These are phyloP conservation scores for Ophiostoma perfectum DNA, from an alignment of 2,329 filamentous ascomycete species.

Conservation along the genomic window DNA sequence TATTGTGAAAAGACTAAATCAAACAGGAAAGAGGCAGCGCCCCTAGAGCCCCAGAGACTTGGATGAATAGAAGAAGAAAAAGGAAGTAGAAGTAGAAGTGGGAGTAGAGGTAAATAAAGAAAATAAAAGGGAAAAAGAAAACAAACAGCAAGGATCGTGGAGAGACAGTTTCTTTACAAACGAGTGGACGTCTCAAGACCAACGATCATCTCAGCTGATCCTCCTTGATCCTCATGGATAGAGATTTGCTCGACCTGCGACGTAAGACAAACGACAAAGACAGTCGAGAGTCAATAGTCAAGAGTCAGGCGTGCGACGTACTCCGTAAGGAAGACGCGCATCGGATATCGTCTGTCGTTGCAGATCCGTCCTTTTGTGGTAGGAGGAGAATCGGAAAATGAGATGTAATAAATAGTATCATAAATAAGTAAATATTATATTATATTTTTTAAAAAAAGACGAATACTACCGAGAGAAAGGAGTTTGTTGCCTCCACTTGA, in stretches of 20 bases:
- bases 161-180: too few species aligned
- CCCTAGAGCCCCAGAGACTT: neutral
- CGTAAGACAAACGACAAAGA: too few species aligned
- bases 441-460: neutral
- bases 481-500: too few species aligned
- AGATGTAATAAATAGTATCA: neutral
- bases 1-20: neutral
- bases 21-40: slow-evolving; percentile 4
- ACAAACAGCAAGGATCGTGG: too few species aligned
- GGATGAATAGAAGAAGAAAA: too few species aligned
- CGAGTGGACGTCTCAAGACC: neutral
- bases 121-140: too few species aligned
- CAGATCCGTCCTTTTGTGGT: neutral
- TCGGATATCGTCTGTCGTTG: neutral
- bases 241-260: too few species aligned
- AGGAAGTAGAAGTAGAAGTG: too few species aligned
- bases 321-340: neutral
- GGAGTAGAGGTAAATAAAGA: too few species aligned
- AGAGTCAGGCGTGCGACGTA: neutral
- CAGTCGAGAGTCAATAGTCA: neutral
- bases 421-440: neutral
- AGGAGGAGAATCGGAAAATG: neutral
- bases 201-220: slow-evolving; percentile 3
- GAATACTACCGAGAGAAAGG: neutral
- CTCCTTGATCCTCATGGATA: neutral